Percentiles rank a stretch among this genome's conserved stretches.
These are phyloP conservation scores for Didymella arachidicola DNA, from an alignment of 2,329 filamentous ascomycete species.

Conservation along the genomic window DNA sequence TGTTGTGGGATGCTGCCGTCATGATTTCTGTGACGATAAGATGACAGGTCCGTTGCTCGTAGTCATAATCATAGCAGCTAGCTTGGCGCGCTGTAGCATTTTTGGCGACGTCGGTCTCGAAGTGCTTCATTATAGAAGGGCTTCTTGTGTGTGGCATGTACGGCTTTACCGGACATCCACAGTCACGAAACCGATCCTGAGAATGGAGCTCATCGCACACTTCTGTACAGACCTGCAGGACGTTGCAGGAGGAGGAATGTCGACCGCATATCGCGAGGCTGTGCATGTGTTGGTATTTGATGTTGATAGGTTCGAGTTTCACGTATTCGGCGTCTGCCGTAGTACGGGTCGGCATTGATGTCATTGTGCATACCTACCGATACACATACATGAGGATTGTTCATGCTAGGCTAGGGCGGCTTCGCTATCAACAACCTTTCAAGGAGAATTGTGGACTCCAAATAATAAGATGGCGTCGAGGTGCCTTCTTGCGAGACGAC, in stretches of 20 bases:
- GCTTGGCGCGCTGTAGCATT: not conserved
- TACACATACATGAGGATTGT: not conserved
- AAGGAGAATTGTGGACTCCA: not conserved
- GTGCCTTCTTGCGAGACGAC: not conserved
- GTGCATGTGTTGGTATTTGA: conserved; percentile 1
- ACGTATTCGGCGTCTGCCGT: conserved; percentile 1
- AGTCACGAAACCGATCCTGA: not conserved
- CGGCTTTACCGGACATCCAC: not conserved
- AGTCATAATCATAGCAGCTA: not conserved
- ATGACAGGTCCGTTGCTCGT: not conserved
- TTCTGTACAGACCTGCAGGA: not conserved
- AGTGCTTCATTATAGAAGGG: not conserved
- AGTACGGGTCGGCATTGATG: not conserved
- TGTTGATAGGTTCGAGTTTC: not conserved
- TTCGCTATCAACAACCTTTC: not conserved
- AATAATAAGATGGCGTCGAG: not conserved
- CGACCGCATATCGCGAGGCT: not conserved
- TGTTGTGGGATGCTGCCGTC: not conserved
- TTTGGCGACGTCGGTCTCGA: not conserved
- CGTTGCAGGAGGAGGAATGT: conserved; percentile 5
- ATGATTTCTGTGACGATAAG: not conserved
- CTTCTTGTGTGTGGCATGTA: not conserved
- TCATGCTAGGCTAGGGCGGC: not conserved
- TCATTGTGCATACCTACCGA: not conserved
- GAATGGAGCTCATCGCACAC: not conserved